phyloP scores from a whole-genome alignment of 1,139 yeast species.

The Debaryomycetaceae sp. region DNA sequence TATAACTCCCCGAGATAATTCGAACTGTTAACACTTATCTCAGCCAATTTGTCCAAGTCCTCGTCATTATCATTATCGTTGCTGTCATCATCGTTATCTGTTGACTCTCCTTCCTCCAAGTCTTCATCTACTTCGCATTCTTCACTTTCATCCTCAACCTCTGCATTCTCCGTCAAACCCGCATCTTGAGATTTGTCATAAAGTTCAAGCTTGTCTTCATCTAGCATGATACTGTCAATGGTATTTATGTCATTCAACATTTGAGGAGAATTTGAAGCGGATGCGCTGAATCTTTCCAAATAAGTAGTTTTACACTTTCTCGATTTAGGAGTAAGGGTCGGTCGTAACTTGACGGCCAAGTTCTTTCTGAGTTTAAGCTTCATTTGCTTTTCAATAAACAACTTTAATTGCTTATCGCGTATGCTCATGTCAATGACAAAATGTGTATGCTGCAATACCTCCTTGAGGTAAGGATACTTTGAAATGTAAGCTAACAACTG shows the following conservation, averaged over 20 bases:
- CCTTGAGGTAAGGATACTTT: slow-evolving; percentile 79
- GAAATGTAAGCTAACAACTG: slow-evolving; percentile 91
- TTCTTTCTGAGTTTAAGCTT: slow-evolving; percentile 31
- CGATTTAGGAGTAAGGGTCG: slow-evolving; percentile 37
- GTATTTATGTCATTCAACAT: slow-evolving; percentile 34
- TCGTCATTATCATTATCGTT: slow-evolving; percentile 13
- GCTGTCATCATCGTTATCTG: slow-evolving; percentile 20
- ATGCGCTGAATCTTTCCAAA: slow-evolving; percentile 29
- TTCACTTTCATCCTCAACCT: slow-evolving; percentile 26
- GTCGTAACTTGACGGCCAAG: slow-evolving; percentile 27
- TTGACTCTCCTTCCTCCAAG: slow-evolving; percentile 16
- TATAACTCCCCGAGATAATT: slow-evolving; percentile 23
- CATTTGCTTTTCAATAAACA: slow-evolving; percentile 37
- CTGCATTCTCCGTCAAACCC: slow-evolving; percentile 21
- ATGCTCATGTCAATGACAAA: slow-evolving; percentile 53
- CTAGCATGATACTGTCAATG: slow-evolving; percentile 31
- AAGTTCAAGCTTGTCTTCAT: slow-evolving; percentile 34
- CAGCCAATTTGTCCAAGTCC: slow-evolving; percentile 16
- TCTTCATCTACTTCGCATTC: slow-evolving; percentile 21
- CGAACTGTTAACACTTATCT: slow-evolving; percentile 10
- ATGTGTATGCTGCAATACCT: slow-evolving; percentile 69
- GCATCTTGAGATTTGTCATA: slow-evolving; percentile 12
- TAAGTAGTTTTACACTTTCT: slow-evolving; percentile 20
- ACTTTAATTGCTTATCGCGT: slow-evolving; percentile 40
- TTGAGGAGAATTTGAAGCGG: slow-evolving; percentile 43